phyloP scores from a whole-genome alignment of 768 basidiomycete genomes.

The Pholiota conissans region DNA sequence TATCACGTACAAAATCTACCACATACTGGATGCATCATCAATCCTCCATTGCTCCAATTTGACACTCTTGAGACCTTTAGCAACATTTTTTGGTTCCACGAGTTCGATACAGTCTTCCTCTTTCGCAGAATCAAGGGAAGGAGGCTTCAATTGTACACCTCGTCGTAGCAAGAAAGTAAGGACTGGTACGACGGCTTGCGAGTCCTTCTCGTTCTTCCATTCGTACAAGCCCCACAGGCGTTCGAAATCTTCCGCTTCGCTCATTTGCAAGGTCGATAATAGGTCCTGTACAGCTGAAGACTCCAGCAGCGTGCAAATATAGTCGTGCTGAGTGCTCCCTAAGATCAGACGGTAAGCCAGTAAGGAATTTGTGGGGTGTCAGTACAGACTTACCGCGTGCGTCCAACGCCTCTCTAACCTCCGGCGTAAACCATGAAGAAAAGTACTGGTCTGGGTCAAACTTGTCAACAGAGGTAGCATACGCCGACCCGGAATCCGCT shows the following conservation, averaged over 20 bases:
- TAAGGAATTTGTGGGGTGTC: neutral
- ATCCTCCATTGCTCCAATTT: constrained; percentile 9
- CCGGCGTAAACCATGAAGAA: constrained; percentile 15
- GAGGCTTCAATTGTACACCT: constrained; percentile 20
- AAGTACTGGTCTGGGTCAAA: constrained; percentile 17
- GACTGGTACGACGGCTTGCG: constrained; percentile 18
- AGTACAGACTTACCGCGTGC: constrained; percentile 7
- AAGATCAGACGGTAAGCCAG: neutral
- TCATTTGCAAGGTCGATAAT: constrained; percentile 7
- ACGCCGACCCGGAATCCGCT: neutral
- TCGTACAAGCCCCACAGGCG: constrained; percentile 22
- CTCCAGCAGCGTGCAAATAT: constrained; percentile 17
- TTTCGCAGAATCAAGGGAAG: constrained; percentile 1
- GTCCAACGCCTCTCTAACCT: constrained; percentile 7
- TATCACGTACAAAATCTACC: neutral
- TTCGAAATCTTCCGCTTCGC: constrained; percentile 21
- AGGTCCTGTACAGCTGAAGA: neutral
- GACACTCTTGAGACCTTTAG: constrained; percentile 6
- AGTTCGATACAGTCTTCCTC: constrained; percentile 11
- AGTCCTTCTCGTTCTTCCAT: constrained; percentile 16
- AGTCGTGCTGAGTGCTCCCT: constrained; percentile 21
- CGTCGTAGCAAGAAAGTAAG: constrained; percentile 20
- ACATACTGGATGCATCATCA: constrained; percentile 11
- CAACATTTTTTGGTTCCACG: constrained; percentile 10
- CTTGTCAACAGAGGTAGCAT: neutral